These are phyloP conservation scores for Ruellia speciosa DNA, from an alignment of 305 asterid genomes.

Conservation along the genomic window DNA sequence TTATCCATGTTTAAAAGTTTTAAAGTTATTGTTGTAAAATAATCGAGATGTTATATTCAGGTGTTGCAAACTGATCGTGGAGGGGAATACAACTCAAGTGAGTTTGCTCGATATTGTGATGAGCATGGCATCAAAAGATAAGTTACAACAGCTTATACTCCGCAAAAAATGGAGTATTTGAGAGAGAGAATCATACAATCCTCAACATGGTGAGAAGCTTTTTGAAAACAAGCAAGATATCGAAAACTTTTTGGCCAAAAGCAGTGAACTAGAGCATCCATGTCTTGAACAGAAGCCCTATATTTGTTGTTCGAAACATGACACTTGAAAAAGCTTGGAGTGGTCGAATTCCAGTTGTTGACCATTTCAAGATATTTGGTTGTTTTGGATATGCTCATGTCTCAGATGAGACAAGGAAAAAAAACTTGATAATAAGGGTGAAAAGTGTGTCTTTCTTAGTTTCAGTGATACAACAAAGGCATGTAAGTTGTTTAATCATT, in stretches of 20 bases:
- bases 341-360: not conserved
- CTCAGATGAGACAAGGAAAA: not conserved
- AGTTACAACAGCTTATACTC: slow-evolving; percentile 2
- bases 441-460: too few relatives aligned
- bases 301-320: not conserved
- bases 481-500: too few relatives aligned
- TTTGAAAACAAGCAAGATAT: not conserved
- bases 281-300: not conserved
- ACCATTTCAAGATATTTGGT: not conserved
- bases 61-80: not conserved
- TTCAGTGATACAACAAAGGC: too few relatives aligned
- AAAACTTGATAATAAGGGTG: not conserved
- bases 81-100: not conserved
- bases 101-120: not conserved
- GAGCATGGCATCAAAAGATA: not conserved
- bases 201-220: slow-evolving; percentile 8
- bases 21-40: not conserved
- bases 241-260: not conserved
- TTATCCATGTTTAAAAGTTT: not conserved
- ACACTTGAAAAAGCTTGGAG: not conserved
- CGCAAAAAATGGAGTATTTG: slow-evolving; percentile 12
- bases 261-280: not conserved
- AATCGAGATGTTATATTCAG: not conserved
- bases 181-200: not conserved
- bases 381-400: not conserved